Evolutionary conservation across 192 early-diverging fungal species (phyloP).

Genomic region (Coemansia sp.): DNA sequence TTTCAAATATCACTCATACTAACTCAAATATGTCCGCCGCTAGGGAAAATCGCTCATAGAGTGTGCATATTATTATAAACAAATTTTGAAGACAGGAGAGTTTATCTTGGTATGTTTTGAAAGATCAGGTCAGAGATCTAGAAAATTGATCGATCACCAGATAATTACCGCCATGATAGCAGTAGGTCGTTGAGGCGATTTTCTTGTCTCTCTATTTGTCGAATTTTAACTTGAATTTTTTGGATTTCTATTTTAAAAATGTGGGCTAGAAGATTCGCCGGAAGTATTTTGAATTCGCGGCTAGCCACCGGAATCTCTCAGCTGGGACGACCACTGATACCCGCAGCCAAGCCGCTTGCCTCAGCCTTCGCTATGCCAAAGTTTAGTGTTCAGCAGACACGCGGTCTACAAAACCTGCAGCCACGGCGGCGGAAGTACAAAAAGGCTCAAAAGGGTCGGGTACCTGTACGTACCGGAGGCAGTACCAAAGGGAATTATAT

Average conservation of each 20-base stretch:
- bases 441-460: conserved; percentile 88
- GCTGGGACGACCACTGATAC: neutral
- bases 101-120: too few relatives aligned
- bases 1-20: too few relatives aligned
- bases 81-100: too few relatives aligned
- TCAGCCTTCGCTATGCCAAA: conserved; percentile 6
- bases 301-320: conserved; percentile 9
- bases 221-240: conserved; percentile 7
- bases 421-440: conserved; percentile 82
- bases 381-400: conserved; percentile 33
- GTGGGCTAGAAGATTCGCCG: conserved; percentile 46
- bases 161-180: neutral
- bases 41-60: too few relatives aligned
- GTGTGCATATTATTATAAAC: too few relatives aligned
- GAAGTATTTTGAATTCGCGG: conserved; percentile 30
- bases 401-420: conserved; percentile 69
- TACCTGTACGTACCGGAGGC: conserved; percentile 78
- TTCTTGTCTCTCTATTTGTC: neutral
- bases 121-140: neutral
- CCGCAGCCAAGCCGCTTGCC: conserved; percentile 1
- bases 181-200: neutral
- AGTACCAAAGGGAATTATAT: conserved; percentile 88
- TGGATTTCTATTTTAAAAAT: conserved; percentile 21
- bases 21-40: too few relatives aligned
- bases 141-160: conserved; percentile 3